Base-by-base conservation (phyloP, 192 early-diverging fungal genomes). In the Umbelopsis ramanniana region DNA sequence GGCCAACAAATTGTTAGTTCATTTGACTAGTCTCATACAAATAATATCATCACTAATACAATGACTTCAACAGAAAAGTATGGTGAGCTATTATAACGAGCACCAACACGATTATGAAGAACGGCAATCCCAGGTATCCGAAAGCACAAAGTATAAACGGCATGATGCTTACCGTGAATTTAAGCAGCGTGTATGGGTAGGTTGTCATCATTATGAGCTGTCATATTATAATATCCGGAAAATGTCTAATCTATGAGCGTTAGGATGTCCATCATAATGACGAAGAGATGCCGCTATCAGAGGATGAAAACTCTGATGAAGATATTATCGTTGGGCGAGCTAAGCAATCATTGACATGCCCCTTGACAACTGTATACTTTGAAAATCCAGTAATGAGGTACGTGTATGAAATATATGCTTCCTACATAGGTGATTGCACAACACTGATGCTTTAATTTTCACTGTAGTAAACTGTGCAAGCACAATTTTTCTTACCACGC, bases 381-480 rank as follows among this genome's bases (percentile, higher is more conserved):
- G 74, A 79, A 15, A 26, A 76, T 29, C 78, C 78, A 46, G 74
- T 79, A 10, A 79, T 70, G 37, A 73, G 74, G 78, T 72, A 72
- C 14, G 6, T 35, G 33, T 43, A 29, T 63, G 26, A 29, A 14
- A 15, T 17, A n/a, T 3, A 37, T 11, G 19, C 11, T 50, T n/a
- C 11, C 6, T 29, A 15, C 63, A 12, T 52, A 14, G 3, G 6
- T 52, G 4, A 46, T 21, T n/a, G 29, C 29, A 9, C 46, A 6
- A 67, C 11, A 54, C 40, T 19, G 6, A 47, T 38, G 35, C 12
- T 37, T 33, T 48, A 52, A 38, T 21, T 48, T 52, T 10, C 17
- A 48, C 45, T 46, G 35, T 26, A 76, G 78, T 29, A 45, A 73
- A 26, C 10, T 35, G 0, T 79, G 78, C 63, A 72, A 73, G 22